Base-by-base conservation (phyloP, 2,329 filamentous ascomycete genomes). In the Nothophoma quercina region DNA sequence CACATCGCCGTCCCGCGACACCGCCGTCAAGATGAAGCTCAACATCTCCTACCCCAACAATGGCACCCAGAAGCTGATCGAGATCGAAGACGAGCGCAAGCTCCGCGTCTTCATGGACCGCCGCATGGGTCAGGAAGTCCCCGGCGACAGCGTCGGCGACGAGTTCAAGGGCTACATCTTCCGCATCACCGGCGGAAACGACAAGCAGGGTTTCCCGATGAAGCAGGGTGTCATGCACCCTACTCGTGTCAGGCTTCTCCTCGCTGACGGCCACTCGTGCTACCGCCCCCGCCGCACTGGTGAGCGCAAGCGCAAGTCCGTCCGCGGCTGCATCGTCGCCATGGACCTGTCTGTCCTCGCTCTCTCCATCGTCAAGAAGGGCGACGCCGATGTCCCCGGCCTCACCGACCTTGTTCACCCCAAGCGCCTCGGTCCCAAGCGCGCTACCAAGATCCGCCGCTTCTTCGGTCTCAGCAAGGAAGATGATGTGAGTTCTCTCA, bases 131-230 rank as follows among this genome's bases (percentile, higher is more conserved):
- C 86, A 88, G 75, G 91, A 97, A 84, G 90, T 99, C 73, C 82
- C 90, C 72, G 95, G 89, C 76, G 96, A 99, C 84, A 89, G 88
- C 78, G 86, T 99, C 76, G 95, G 95, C 77, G 93, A 98, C 78
- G 95, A 99, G 84, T 99, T 96, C 90, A 97, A 97, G 87, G 95
- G 95, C 81, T 99, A 99, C 86, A 88, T 99, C 85, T 92, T 99
- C 89, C 89, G 88, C 79, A 98, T 99, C 85, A 99, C 95, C 75
- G 96, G 95, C 77, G 95, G 96, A 79, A 99, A 99, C 90, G 95
- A 99, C 90, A 99, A 99, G 91, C 96, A 99, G 87, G 95, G 95
- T 85, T 99, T 99, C 88, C 95, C 95, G 73, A 99, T 99, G 95
- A 99, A 99, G 92, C 96, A 99, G 89, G 95, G 95, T 86, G 90